phyloP scores from a whole-genome alignment of 371 early-diverging fungal genomes.

The Circinella umbellata region DNA sequence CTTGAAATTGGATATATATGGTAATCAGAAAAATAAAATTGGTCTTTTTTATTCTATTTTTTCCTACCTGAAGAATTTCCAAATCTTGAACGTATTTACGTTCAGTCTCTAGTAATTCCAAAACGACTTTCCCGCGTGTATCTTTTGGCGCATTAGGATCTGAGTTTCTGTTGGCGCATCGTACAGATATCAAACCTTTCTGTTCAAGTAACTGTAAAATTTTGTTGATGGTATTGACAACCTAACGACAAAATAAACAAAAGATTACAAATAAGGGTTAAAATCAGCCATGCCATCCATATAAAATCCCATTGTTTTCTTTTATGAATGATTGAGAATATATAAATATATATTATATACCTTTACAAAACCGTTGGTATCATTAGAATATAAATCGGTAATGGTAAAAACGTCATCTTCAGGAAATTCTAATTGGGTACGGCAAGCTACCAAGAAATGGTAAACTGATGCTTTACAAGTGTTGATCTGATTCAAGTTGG shows the following conservation, averaged over 20 bases:
- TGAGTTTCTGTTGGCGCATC: conserved; percentile 57
- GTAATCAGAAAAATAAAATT: background rate
- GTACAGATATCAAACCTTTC: conserved; percentile 65
- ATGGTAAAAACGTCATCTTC: conserved; percentile 89
- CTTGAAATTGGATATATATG: background rate
- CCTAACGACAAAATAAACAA: conserved; percentile 30
- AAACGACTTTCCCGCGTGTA: conserved; percentile 85
- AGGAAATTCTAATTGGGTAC: conserved; percentile 65
- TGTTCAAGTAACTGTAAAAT: conserved; percentile 74
- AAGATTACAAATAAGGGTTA: too few species aligned
- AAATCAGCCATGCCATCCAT: too few species aligned
- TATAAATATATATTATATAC: conserved; percentile 44
- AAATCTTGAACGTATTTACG: conserved; percentile 91
- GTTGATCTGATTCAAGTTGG: conserved; percentile 69
- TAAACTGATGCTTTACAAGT: conserved; percentile 86
- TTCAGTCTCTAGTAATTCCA: conserved; percentile 94
- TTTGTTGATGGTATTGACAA: conserved; percentile 72
- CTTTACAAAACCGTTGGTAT: conserved; percentile 96
- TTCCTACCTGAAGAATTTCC: conserved; percentile 79
- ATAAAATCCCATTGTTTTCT: too few species aligned
- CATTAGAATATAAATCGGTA: conserved; percentile 89
- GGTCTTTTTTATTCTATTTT: conserved; percentile 8
- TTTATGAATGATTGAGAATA: too few species aligned
- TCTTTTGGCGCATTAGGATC: conserved; percentile 72
- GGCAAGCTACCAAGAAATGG: conserved; percentile 78